phyloP scores from a whole-genome alignment of 1,284 basidiomycete species.

The Rhizoctonia solani region DNA sequence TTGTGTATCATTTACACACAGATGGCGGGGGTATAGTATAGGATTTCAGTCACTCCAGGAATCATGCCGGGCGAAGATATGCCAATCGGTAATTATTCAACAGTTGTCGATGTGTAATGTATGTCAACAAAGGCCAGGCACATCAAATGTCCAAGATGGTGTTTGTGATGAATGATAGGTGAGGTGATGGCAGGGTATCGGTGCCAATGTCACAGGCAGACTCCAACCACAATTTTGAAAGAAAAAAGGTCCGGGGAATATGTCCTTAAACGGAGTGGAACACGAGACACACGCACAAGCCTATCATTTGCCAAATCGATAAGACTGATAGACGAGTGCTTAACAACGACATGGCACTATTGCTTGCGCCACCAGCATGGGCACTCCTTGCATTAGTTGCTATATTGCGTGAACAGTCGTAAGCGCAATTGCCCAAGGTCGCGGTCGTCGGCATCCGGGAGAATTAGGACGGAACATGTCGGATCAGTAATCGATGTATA shows the following conservation, averaged over 20 bases:
- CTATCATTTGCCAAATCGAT: background rate
- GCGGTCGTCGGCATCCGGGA: no score
- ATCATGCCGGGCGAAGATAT: no score
- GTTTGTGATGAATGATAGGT: no score
- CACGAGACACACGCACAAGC: background rate
- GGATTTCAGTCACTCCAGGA: background rate
- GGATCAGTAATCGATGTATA: background rate
- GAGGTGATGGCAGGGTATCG: background rate
- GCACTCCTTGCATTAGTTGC: constrained; percentile 14
- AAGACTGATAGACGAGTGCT: background rate
- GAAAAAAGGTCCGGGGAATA: background rate
- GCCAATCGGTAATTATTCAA: no score
- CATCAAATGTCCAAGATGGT: no score
- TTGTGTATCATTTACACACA: no score
- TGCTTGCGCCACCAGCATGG: constrained; percentile 12
- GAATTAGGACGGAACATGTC: background rate
- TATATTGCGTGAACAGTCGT: background rate
- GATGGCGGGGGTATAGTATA: no score
- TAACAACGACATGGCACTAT: background rate
- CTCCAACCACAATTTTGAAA: no score
- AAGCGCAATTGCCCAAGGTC: background rate
- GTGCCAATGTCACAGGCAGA: no score
- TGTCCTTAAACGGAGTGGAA: background rate
- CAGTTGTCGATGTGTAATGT: background rate
- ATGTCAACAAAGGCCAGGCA: background rate